These are phyloP conservation scores for Sporothrix humicola DNA, from an alignment of 2,329 filamentous ascomycete genomes.

Conservation along the genomic window DNA sequence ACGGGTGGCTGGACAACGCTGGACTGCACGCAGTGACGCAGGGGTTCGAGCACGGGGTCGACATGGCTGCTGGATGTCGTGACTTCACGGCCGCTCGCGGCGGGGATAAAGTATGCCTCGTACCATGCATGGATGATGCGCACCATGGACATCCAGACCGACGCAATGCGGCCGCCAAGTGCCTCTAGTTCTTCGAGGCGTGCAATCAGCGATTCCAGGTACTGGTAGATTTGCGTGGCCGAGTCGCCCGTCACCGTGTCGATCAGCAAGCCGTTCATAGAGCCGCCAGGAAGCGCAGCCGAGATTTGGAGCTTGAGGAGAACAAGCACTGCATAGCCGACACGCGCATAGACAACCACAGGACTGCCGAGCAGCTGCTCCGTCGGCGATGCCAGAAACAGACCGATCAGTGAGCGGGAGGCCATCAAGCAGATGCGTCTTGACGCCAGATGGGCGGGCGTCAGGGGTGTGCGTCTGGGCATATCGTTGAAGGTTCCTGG, in stretches of 20 bases:
- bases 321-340: constrained; percentile 34
- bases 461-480: constrained; percentile 7
- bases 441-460: constrained; percentile 23
- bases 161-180: constrained; percentile 22
- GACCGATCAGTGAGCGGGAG: constrained; percentile 31
- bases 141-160: constrained; percentile 31
- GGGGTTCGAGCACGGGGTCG: constrained; percentile 29
- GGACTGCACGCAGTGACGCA: constrained; percentile 24
- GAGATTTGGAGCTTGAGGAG: constrained; percentile 36
- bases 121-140: constrained; percentile 28
- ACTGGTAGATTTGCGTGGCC: constrained; percentile 32
- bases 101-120: constrained; percentile 31
- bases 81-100: neutral
- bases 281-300: constrained; percentile 32
- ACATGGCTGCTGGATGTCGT: neutral
- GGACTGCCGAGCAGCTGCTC: constrained; percentile 32
- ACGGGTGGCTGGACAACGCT: neutral
- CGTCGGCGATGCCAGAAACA: constrained; percentile 32
- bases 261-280: constrained; percentile 30
- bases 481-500: neutral
- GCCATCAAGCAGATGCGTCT: constrained; percentile 31
- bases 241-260: constrained; percentile 26
- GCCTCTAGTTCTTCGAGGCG: constrained; percentile 14
- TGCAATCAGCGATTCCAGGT: constrained; percentile 26
- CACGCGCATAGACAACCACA: constrained; percentile 30